Conservation (phyloP, 257 asterid genomes). For the Nyctanthes arbortristis region DNA sequence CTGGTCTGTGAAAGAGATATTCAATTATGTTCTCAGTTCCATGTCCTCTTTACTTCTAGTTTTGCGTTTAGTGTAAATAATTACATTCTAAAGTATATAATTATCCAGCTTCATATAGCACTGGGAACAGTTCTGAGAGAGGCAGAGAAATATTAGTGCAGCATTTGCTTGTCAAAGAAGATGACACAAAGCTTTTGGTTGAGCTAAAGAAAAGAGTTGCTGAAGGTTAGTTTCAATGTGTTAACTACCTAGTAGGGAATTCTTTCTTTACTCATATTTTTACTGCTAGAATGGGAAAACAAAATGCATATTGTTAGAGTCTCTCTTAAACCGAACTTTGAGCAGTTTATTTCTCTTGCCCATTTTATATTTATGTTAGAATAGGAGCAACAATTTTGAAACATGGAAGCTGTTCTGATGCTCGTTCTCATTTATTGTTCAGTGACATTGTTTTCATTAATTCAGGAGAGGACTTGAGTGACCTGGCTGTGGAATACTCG, state of each 20-base stretch:
- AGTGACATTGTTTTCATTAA: conserved; percentile 33
- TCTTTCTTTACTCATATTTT: not conserved
- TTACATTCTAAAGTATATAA: conserved; percentile 17
- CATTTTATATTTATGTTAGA: conserved; percentile 9
- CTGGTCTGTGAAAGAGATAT: conserved; percentile 2
- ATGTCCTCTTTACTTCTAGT: not conserved
- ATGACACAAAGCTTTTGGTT: conserved; percentile 71
- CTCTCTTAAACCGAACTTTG: not conserved
- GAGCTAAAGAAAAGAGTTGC: conserved; percentile 71
- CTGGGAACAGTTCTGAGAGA: conserved; percentile 50
- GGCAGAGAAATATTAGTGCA: conserved; percentile 86
- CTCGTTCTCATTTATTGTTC: conserved; percentile 10
- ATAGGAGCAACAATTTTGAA: not conserved
- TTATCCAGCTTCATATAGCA: conserved; percentile 65
- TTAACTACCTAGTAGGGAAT: not conserved
- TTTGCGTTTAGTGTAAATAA: conserved; percentile 12
- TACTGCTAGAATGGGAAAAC: not conserved
- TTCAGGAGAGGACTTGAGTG: conserved; percentile 94
- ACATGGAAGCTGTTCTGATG: conserved; percentile 13
- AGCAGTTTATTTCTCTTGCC: conserved; percentile 3
- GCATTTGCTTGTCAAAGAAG: conserved; percentile 94
- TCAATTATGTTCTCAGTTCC: not conserved
- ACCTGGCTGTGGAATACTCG: conserved; percentile 87
- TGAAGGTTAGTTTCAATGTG: conserved; percentile 50
- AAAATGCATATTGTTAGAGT: conserved; percentile 10